Evolutionary conservation across 805 yeast genomes (phyloP).

Genomic region (Wickerhamiella cacticola): DNA sequence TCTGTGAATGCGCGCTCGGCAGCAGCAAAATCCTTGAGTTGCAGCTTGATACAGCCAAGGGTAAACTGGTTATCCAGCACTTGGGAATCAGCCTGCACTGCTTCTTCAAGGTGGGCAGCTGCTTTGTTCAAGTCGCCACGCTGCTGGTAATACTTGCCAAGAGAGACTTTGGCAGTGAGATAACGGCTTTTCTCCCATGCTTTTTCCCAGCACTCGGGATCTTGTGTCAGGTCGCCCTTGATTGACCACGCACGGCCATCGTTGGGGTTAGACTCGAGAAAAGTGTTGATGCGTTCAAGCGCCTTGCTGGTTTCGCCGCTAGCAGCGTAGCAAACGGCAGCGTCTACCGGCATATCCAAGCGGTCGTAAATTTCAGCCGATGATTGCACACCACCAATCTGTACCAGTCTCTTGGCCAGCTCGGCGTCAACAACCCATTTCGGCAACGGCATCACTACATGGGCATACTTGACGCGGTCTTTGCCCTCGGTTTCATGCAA

Average conservation of each 20-base stretch:
- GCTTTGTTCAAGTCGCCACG: constrained; percentile 42
- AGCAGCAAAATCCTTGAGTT: constrained; percentile 51
- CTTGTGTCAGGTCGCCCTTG: constrained; percentile 71
- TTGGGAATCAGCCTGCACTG: constrained; percentile 60
- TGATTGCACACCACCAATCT: constrained; percentile 70
- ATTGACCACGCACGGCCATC: constrained; percentile 79
- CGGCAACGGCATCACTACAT: constrained; percentile 65
- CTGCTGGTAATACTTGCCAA: constrained; percentile 56
- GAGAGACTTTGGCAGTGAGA: constrained; percentile 72
- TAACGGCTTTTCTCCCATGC: constrained; percentile 83
- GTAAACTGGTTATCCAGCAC: constrained; percentile 78
- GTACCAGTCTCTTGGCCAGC: constrained; percentile 76
- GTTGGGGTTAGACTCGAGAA: constrained; percentile 46
- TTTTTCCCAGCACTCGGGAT: constrained; percentile 64
- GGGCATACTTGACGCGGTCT: constrained; percentile 55
- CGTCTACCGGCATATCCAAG: constrained; percentile 61
- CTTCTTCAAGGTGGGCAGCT: constrained; percentile 58
- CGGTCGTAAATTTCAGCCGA: constrained; percentile 85
- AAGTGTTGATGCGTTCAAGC: constrained; percentile 40
- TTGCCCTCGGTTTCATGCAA: constrained; percentile 29
- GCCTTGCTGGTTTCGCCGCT: constrained; percentile 65
- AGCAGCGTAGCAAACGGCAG: constrained; percentile 83
- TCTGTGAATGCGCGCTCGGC: constrained; percentile 90
- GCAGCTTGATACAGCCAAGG: constrained; percentile 84
- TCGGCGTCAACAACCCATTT: constrained; percentile 74